A percentile compares a stretch with the other conserved stretches of the same genome.
Evolutionary conservation across 1,284 basidiomycete species (phyloP).

Genomic region (Exobasidium cylindrosporum): DNA sequence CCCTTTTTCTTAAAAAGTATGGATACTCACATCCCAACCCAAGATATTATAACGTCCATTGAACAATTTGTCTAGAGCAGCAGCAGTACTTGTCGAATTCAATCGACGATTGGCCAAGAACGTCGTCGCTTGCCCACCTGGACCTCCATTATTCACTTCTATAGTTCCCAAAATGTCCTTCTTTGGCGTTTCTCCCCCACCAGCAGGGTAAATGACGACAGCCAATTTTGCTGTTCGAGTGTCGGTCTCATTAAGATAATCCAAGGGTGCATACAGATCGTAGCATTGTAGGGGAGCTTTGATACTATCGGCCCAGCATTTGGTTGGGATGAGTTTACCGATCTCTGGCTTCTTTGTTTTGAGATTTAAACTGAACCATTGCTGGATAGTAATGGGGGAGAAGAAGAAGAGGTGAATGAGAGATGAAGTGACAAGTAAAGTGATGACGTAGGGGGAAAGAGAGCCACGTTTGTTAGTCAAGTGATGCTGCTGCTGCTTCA

Average conservation of each 20-base stretch:
- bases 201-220: constrained; percentile 35
- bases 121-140: constrained; percentile 29
- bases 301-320: background rate
- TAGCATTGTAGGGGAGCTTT: constrained; percentile 25
- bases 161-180: constrained; percentile 29
- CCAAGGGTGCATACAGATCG: constrained; percentile 35
- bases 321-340: background rate
- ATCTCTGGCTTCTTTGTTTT: background rate
- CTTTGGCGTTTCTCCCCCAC: constrained; percentile 28
- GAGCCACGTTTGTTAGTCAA: background rate
- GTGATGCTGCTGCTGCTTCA: too few relatives aligned
- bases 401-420: background rate
- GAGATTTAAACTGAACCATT: background rate
- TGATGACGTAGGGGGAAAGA: background rate
- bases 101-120: background rate
- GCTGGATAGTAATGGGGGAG: background rate
- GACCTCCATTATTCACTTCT: constrained; percentile 37
- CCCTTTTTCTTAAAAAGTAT: background rate
- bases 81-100: background rate
- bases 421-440: background rate
- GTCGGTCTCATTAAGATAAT: constrained; percentile 34
- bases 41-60: constrained; percentile 33
- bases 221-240: constrained; percentile 31
- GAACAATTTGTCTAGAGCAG: constrained; percentile 27
- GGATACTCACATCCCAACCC: constrained; percentile 8